These are phyloP conservation scores for Paramecium sonneborni DNA, from an alignment of 73 alveolate species.

Conservation along the genomic window DNA sequence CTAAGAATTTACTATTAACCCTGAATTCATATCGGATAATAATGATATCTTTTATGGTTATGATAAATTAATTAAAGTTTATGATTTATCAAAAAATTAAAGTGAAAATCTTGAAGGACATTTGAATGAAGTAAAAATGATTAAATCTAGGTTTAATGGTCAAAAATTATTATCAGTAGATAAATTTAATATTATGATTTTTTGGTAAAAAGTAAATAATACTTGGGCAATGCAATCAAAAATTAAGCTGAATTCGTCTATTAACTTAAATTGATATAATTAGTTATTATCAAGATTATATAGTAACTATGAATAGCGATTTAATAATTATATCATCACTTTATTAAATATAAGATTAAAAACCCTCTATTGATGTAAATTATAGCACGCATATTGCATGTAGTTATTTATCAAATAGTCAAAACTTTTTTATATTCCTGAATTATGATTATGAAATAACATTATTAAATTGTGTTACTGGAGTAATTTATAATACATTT, in stretches of 20 bases:
- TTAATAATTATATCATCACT: background rate
- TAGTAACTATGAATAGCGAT: background rate
- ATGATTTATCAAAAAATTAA: background rate
- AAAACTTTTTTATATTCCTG: background rate
- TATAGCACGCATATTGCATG: background rate
- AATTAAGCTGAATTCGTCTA: background rate
- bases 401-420: too few relatives aligned
- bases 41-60: background rate
- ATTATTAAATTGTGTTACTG: background rate
- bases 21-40: background rate
- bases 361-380: too few relatives aligned
- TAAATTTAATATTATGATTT: background rate
- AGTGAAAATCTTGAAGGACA: background rate
- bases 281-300: background rate
- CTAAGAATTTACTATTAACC: too few relatives aligned
- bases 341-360: background rate
- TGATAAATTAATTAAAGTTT: background rate
- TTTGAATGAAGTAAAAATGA: background rate
- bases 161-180: background rate
- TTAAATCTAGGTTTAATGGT: background rate
- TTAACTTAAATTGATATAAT: background rate
- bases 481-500: background rate
- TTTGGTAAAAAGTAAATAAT: background rate
- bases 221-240: background rate
- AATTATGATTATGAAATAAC: background rate